phyloP scores from a whole-genome alignment of 2,329 filamentous ascomycete species.

The Graphilbum ipis-grandicollis region DNA sequence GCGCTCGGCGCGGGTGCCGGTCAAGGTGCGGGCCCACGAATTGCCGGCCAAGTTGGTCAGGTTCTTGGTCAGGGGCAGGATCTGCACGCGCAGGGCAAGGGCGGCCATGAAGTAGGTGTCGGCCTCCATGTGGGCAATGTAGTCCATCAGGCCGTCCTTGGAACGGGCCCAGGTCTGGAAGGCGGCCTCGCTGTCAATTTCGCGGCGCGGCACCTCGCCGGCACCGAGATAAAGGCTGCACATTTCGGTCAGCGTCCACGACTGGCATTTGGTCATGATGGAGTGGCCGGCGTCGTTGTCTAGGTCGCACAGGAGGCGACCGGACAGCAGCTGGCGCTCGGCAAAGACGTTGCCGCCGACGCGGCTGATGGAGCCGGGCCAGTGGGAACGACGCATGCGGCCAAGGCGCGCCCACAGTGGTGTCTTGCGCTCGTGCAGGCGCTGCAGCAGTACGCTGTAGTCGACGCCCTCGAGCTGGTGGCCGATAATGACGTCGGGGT shows the following conservation, averaged over 20 bases:
- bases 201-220: conserved; percentile 47
- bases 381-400: conserved; percentile 63
- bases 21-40: conserved; percentile 92
- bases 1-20: conserved; percentile 86
- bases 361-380: conserved; percentile 77
- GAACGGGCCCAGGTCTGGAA: conserved; percentile 74
- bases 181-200: conserved; percentile 76
- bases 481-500: conserved; percentile 86
- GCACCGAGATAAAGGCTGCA: conserved; percentile 64
- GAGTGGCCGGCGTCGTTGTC: conserved; percentile 96
- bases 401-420: conserved; percentile 91
- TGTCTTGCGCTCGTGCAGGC: conserved; percentile 77
- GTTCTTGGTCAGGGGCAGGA: conserved; percentile 85
- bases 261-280: conserved; percentile 91
- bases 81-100: conserved; percentile 72
- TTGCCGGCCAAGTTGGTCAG: conserved; percentile 94
- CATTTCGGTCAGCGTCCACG: conserved; percentile 97
- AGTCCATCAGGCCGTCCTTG: conserved; percentile 78
- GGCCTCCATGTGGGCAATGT: conserved; percentile 81
- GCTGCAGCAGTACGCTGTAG: conserved; percentile 75
- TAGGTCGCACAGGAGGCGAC: conserved; percentile 80
- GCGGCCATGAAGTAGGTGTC: conserved; percentile 95
- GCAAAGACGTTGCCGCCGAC: conserved; percentile 82
- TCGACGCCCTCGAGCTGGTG: conserved; percentile 97
- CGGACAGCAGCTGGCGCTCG: conserved; percentile 76